Evolutionary conservation across 805 yeast species (phyloP).

Genomic region (baker's yeast (Saccharomyces cerevisiae)): DNA sequence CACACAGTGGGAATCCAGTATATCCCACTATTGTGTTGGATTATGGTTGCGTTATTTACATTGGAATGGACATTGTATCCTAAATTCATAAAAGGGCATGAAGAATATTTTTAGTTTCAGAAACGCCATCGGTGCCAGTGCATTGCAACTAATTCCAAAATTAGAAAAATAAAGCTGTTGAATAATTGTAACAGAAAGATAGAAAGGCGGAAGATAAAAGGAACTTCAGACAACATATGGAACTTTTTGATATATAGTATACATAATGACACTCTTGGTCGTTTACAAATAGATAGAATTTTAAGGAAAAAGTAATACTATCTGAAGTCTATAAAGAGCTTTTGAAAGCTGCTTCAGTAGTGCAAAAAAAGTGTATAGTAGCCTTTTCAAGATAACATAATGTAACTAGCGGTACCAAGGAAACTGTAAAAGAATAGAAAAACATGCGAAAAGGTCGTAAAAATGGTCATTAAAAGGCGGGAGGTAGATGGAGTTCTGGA

Average conservation of each 20-base stretch:
- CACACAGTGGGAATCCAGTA: slow-evolving; percentile 21
- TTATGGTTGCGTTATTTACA: slow-evolving; percentile 15
- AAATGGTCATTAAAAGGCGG: not conserved
- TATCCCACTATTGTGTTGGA: slow-evolving; percentile 24
- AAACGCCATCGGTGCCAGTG: not conserved
- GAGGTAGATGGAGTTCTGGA: not conserved
- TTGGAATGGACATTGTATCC: slow-evolving; percentile 26
- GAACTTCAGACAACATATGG: not conserved
- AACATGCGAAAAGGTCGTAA: not conserved
- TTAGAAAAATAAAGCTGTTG: not conserved
- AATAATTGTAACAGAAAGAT: not conserved
- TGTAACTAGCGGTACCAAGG: not conserved
- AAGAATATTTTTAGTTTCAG: slow-evolving; percentile 12
- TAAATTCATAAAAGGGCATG: slow-evolving; percentile 16
- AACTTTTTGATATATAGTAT: not conserved
- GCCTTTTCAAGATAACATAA: not conserved
- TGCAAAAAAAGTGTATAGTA: not conserved
- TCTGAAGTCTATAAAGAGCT: not conserved
- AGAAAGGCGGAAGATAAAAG: not conserved
- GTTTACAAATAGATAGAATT: not conserved
- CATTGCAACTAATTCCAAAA: not conserved
- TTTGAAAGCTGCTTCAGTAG: not conserved
- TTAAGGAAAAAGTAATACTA: not conserved
- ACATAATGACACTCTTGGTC: not conserved
- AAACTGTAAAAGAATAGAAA: not conserved